Base-by-base conservation (phyloP, 148 eudicot species). In the Amaranthus hypochondriacus region DNA sequence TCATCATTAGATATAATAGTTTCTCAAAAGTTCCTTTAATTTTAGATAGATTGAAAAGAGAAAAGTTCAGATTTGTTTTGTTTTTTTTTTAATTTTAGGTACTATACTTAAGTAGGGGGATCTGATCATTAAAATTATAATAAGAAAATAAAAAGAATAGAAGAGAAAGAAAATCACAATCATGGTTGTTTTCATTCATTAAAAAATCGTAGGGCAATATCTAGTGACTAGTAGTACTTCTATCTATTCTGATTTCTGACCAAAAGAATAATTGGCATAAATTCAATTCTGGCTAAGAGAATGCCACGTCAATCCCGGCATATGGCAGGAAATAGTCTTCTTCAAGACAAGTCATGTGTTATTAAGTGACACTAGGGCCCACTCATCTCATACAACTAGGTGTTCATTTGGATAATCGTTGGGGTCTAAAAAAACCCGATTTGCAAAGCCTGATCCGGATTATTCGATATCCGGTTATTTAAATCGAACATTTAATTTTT, bases 311-410 rank as follows among this genome's bases (percentile, higher is more conserved):
- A 64, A 42, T 49, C n/a, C 43, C 56, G 13, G 53, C 56, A 49
- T 51, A 71, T 11, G 69, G 71, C 39, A 43, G 28, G 69, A 4
- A 28, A 62, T 54, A 71, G 68, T 75, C 79, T 50, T 57, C 12
- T 53, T 59, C 69, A 5, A 4, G 69, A 75, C 79, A 80, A 66
- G 13, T 71, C 76, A 80, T 76, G 76, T 80, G 79, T 15, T 52
- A 18, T 44, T 39, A 9, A 54, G 48, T 14, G 39, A 62, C 14
- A 7, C 6, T 12, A 51, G 56, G 44, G 15, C 74, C 65, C 44
- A 47, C 7, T 14, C 18, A 4, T 28, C 39, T 28, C 39, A 28
- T 28, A 28, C 1, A 1, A 28, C 39, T 28, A 28, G 39, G 39
- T 28, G 39, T 28, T 28, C 39, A 28, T 28, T 28, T 1, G 39